Conservation (phyloP, 345 rosid species). For the Mallotus nudiflorus region DNA sequence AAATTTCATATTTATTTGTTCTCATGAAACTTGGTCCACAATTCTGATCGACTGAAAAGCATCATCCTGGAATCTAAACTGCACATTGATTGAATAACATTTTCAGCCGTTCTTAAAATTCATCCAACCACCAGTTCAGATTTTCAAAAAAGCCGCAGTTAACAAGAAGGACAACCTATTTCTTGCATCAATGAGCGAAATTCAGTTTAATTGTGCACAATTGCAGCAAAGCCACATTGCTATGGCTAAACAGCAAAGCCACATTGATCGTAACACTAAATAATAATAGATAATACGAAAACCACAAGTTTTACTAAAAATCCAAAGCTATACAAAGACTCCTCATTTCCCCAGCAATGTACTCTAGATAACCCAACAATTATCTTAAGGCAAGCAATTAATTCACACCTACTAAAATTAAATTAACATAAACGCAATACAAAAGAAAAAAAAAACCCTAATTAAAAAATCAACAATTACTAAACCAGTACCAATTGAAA, state of each 20-base stretch:
- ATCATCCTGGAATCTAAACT: neutral
- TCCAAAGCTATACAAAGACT: neutral
- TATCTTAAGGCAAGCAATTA: too few species aligned
- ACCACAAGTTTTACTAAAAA: neutral
- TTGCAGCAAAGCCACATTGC: neutral
- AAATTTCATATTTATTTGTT: neutral
- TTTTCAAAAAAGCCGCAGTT: neutral
- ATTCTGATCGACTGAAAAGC: neutral
- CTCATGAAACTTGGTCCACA: neutral
- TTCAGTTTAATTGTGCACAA: too few species aligned
- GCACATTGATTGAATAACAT: too few species aligned
- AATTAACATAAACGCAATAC: too few species aligned
- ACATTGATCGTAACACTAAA: too few species aligned
- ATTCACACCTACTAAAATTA: too few species aligned
- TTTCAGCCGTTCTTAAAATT: neutral
- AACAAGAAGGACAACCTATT: neutral
- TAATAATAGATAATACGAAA: neutral
- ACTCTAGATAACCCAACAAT: too few species aligned
- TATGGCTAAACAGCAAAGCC: neutral
- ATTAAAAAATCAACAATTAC: too few species aligned
- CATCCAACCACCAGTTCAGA: neutral
- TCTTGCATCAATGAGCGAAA: neutral
- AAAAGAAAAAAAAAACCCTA: too few species aligned
- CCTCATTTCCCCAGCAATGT: neutral
- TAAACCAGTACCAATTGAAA: neutral